These are phyloP conservation scores for Darksidea phi DNA, from an alignment of 495 filamentous ascomycete species.

Conservation along the genomic window DNA sequence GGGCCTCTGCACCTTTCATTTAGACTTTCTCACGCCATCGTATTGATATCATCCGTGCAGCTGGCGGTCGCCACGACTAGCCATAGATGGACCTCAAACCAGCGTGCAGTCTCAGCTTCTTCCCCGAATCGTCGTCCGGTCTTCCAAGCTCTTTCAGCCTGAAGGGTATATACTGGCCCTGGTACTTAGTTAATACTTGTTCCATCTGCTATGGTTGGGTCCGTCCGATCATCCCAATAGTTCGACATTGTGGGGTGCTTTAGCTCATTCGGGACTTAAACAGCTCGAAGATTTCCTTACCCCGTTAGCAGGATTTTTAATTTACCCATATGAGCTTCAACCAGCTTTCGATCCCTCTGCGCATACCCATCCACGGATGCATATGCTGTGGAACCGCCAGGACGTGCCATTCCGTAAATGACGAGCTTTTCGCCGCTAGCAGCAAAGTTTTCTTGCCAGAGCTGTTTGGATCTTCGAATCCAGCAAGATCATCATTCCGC, in stretches of 20 bases:
- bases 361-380: background rate
- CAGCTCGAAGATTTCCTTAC: background rate
- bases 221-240: conserved; percentile 5
- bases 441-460: background rate
- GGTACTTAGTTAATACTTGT: background rate
- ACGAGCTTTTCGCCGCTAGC: too few relatives aligned
- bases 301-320: conserved; percentile 17
- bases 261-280: conserved; percentile 9
- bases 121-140: background rate
- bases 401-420: background rate
- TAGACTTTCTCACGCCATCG: conserved; percentile 10
- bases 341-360: background rate
- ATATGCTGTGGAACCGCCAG: conserved; percentile 3
- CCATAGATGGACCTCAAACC: too few relatives aligned
- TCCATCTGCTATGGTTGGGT: conserved; percentile 2
- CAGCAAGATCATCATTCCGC: conserved; percentile 8
- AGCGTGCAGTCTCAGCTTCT: background rate
- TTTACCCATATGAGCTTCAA: conserved; percentile 28
- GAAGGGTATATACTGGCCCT: conserved; percentile 1
- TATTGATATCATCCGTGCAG: conserved; percentile 7
- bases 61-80: background rate
- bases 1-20: background rate
- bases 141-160: conserved; percentile 18
- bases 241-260: conserved; percentile 25
- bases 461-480: background rate